Evolutionary conservation across 1,284 basidiomycete genomes (phyloP), one percentile per base, ranked within the genome.

Genomic region (Ustilago esculenta): DNA sequence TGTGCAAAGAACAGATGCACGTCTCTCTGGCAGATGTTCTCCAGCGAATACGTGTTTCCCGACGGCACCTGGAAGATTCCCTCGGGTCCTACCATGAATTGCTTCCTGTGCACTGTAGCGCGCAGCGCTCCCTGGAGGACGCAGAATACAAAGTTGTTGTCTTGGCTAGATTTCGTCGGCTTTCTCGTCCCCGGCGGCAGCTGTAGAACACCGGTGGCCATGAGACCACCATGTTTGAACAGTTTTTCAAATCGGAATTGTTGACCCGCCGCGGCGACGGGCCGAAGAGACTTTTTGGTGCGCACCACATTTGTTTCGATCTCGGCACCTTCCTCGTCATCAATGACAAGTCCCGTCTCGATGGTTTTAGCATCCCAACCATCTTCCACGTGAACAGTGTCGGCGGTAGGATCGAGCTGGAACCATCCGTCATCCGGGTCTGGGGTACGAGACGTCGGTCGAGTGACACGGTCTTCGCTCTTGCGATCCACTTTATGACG

Each of bases 1-100:
- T 98, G 96, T 0, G 93, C 89, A 83, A 98, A 98, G 84, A 95
- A 95, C 8, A 98, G 83, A 75, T 87, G 88, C 11, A 90, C 90
- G 45, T 90, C 89, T 25, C 91, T 87, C 37, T 90, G 86, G 17
- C 87, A 88, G 20, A 95, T 89, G 82, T 98, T 98, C 77, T 90
- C 87, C 79, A 98, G 92, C 50, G 87, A 87, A 82, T 98, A 98
- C 7, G 87, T 87, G 82, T 98, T 98, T 24, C 92, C 93, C 91
- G 75, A 12, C 2, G 94, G 94, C 21, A 97, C 89, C 76, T 96
- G 86, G 81, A 96, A 95, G 86, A 90, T 90, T 6, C 89, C 93
- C 11, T 92, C 92, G 1, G 90, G 87, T 7, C 90, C 87, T 37
- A 98, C 86, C 39, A 92, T 84, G 76, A 92, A 90, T 47, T 85